Evolutionary conservation across 805 yeast genomes (phyloP), one percentile per base, ranked within the genome.

Genomic region (Wickerhamiella siamensis): DNA sequence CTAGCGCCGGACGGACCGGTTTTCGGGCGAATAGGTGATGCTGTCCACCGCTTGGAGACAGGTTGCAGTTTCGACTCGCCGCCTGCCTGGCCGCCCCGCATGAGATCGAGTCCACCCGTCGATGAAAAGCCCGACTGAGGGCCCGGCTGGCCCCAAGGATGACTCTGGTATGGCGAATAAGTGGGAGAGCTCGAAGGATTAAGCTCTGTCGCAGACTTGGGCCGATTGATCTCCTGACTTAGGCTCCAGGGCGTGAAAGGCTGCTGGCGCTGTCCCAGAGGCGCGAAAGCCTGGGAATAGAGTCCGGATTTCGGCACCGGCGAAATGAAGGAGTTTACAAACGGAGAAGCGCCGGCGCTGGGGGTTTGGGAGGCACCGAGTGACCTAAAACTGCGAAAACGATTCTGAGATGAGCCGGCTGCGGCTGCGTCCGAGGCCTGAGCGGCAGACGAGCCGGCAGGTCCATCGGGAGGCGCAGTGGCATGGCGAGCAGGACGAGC

Each of bases 211-310:
- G 58, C 57, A 17, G 50, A 42, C 32, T 52, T 52, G 21, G 58
- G 58, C 5, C 58, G 52, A 21, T 41, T 45, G 35, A 54, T 53
- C 27, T 51, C 55, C 22, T 47, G 47, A 38, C 41, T 39, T 29
- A 33, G 17, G 17, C 50, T 45, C 55, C 55, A 51, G 15, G 57
- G 57, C 8, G 51, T 52, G 22, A 46, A 41, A 24, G 50, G 47
- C 5, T 41, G 47, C 12, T 44, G 42, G 26, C 45, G 37, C 38
- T 35, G 44, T 39, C 42, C 48, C 40, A 35, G 43, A 36, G 31
- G 47, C 38, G 47, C 41, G 39, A 44, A 45, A 36, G 54, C 53
- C 40, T 51, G 53, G 27, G 51, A 33, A 44, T 55, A 49, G 35
- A 51, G 35, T 36, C 51, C 52, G 20, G 42, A 15, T 15, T 31